Evolutionary conservation across 768 basidiomycete species (phyloP).

Genomic region (Boletus coccyginus): DNA sequence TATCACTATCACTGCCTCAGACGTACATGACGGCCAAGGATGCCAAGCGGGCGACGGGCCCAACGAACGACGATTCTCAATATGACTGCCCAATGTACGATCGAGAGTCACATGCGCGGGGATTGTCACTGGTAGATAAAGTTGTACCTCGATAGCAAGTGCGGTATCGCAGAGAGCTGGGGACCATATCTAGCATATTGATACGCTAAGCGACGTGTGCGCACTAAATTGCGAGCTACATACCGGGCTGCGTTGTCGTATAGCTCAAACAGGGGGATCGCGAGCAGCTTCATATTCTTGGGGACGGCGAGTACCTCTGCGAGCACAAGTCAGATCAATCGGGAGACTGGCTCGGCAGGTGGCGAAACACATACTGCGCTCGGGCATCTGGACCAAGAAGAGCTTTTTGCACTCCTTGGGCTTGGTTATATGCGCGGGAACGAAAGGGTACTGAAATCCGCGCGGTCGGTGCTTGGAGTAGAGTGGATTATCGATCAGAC

Average conservation of each 20-base stretch:
- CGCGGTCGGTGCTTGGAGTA: background rate
- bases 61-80: background rate
- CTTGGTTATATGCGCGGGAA: slow-evolving; percentile 94
- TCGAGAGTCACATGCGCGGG: background rate
- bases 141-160: slow-evolving; percentile 83
- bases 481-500: slow-evolving; percentile 26
- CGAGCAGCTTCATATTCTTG: slow-evolving; percentile 97
- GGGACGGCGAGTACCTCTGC: slow-evolving; percentile 95
- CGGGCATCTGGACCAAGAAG: slow-evolving; percentile 94
- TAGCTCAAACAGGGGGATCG: slow-evolving; percentile 93
- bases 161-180: slow-evolving; percentile 91
- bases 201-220: background rate
- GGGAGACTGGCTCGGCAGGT: background rate
- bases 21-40: background rate
- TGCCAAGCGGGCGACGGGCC: no score
- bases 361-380: slow-evolving; percentile 65
- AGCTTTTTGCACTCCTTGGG: slow-evolving; percentile 98
- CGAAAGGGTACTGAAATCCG: slow-evolving; percentile 75
- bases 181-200: slow-evolving; percentile 68
- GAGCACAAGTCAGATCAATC: background rate
- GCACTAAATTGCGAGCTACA: slow-evolving; percentile 8
- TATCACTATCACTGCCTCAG: background rate
- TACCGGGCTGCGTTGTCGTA: slow-evolving; percentile 95
- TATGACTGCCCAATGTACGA: background rate
- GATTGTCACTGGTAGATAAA: slow-evolving; percentile 66